phyloP scores from a whole-genome alignment of 2,329 filamentous ascomycete genomes.

The Rutstroemia sp. region DNA sequence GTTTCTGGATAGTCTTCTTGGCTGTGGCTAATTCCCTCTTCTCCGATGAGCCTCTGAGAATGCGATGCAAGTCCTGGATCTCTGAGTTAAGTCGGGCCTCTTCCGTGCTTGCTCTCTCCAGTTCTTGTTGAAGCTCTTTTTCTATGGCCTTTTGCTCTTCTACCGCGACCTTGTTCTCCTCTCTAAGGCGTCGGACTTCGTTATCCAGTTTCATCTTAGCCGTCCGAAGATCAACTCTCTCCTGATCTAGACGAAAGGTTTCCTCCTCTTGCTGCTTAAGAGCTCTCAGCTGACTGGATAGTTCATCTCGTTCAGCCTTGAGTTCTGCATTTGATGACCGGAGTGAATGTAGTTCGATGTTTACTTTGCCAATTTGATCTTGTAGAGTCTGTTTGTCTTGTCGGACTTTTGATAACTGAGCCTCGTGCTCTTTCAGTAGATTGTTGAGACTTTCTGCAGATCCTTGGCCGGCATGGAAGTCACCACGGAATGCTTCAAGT shows the following conservation, averaged over 20 bases:
- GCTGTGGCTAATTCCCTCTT: constrained; percentile 40
- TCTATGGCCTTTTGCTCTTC: constrained; percentile 54
- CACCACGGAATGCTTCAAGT: constrained; percentile 26
- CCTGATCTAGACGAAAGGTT: constrained; percentile 56
- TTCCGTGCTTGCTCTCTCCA: constrained; percentile 58
- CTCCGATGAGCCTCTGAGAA: constrained; percentile 28
- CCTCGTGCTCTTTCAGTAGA: constrained; percentile 50
- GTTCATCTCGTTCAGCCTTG: constrained; percentile 59
- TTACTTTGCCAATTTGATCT: constrained; percentile 52
- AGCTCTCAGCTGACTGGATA: constrained; percentile 52
- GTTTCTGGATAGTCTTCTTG: constrained; percentile 54
- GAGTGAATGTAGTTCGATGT: constrained; percentile 52
- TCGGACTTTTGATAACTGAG: constrained; percentile 47
- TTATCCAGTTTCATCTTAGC: constrained; percentile 60
- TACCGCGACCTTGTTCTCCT: constrained; percentile 52
- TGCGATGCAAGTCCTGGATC: constrained; percentile 44
- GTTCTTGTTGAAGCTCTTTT: constrained; percentile 56
- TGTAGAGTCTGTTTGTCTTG: constrained; percentile 58
- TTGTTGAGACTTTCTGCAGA: constrained; percentile 46
- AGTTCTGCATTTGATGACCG: constrained; percentile 48
- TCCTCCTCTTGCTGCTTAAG: constrained; percentile 49
- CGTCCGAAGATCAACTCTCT: constrained; percentile 60
- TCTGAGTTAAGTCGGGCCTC: constrained; percentile 54
- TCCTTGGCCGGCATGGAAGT: constrained; percentile 27
- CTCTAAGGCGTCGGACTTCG: constrained; percentile 56